These are phyloP conservation scores for Debaryomyces prosopidis DNA, from an alignment of 805 yeast species.

Conservation along the genomic window DNA sequence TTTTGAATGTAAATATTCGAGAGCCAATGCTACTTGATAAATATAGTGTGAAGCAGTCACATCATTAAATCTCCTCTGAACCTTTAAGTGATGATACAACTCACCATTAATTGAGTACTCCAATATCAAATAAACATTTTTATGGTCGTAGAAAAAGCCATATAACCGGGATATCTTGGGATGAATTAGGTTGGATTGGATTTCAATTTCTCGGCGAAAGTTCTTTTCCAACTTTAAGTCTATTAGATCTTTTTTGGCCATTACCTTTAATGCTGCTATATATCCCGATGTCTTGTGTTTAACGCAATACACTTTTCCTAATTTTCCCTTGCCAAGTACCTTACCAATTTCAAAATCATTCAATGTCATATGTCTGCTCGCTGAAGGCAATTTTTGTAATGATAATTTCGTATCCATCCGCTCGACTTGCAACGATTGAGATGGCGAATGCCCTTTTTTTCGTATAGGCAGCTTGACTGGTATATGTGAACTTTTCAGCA, in stretches of 20 bases:
- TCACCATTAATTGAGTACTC: conserved; percentile 90
- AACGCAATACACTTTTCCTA: conserved; percentile 91
- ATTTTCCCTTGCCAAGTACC: conserved; percentile 87
- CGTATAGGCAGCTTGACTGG: conserved; percentile 6
- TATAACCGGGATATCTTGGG: conserved; percentile 77
- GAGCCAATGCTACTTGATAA: conserved; percentile 79
- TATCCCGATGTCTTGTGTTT: conserved; percentile 72
- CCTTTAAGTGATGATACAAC: conserved; percentile 68
- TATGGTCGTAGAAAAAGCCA: conserved; percentile 82
- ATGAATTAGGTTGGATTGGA: conserved; percentile 78
- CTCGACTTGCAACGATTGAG: background rate
- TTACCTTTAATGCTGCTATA: conserved; percentile 86
- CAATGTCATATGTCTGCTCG: conserved; percentile 23
- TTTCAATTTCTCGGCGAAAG: conserved; percentile 87
- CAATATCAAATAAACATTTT: conserved; percentile 76
- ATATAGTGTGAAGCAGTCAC: conserved; percentile 75
- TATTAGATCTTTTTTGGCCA: conserved; percentile 79
- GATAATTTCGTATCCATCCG: background rate
- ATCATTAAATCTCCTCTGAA: conserved; percentile 70
- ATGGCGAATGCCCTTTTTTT: background rate
- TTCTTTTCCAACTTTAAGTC: conserved; percentile 80
- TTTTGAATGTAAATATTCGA: conserved; percentile 73
- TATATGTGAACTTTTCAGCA: background rate
- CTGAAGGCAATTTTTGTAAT: background rate
- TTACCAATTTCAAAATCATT: conserved; percentile 84